Evolutionary conservation across 805 yeast species (phyloP).

Genomic region (Candida vaughaniae): DNA sequence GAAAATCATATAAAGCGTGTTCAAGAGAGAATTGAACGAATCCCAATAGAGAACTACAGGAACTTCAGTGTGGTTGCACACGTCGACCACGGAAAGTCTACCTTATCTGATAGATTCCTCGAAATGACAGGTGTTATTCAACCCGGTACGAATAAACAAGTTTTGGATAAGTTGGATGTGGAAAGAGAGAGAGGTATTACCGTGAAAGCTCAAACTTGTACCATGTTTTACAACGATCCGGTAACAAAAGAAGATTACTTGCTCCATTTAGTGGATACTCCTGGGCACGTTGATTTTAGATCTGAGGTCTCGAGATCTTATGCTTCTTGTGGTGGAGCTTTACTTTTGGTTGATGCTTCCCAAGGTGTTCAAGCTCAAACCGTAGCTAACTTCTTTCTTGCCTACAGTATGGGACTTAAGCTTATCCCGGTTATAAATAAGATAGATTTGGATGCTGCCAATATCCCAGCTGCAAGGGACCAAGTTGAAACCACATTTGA

Average conservation of each 20-base stretch:
- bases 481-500: slow-evolving; percentile 88
- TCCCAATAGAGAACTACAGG: slow-evolving; percentile 80
- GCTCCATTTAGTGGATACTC: slow-evolving; percentile 91
- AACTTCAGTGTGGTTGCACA: slow-evolving; percentile 96
- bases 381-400: slow-evolving; percentile 93
- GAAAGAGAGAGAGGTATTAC: slow-evolving; percentile 97
- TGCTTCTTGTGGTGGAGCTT: slow-evolving; percentile 95
- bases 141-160: slow-evolving; percentile 74
- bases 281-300: slow-evolving; percentile 96
- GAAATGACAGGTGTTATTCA: slow-evolving; percentile 89
- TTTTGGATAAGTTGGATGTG: slow-evolving; percentile 87
- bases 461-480: slow-evolving; percentile 73
- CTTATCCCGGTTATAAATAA: slow-evolving; percentile 89
- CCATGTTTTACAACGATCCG: slow-evolving; percentile 74
- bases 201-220: slow-evolving; percentile 94
- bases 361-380: slow-evolving; percentile 99
- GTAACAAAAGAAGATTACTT: slow-evolving; percentile 71
- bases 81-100: slow-evolving; percentile 88
- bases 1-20: slow-evolving; percentile 32
- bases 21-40: slow-evolving; percentile 64
- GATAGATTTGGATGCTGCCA: slow-evolving; percentile 86
- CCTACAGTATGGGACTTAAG: slow-evolving; percentile 78
- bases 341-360: slow-evolving; percentile 86
- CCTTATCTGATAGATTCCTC: slow-evolving; percentile 81
- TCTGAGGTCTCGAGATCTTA: slow-evolving; percentile 92